phyloP scores from a whole-genome alignment of 768 basidiomycete species.

The Boletellus sp. region DNA sequence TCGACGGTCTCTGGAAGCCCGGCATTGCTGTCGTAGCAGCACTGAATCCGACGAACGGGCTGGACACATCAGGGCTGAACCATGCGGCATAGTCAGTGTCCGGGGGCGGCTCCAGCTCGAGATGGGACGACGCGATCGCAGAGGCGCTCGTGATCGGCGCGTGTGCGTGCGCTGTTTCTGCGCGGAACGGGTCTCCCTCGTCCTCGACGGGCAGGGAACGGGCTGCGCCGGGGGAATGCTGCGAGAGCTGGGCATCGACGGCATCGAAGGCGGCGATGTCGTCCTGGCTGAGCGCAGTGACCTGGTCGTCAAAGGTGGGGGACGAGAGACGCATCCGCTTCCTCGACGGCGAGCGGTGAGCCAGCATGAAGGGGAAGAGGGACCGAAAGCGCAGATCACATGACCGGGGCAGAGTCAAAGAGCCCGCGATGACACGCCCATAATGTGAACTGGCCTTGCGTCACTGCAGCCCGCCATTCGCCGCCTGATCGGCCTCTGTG shows the following conservation, averaged over 20 bases:
- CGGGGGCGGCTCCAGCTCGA: constrained; percentile 12
- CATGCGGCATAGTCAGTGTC: constrained; percentile 46
- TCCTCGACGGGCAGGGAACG: too few species aligned
- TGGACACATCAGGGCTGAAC: constrained; percentile 41
- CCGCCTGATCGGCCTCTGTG: constrained; percentile 22
- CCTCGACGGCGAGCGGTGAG: too few species aligned
- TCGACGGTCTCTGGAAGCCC: constrained; percentile 18
- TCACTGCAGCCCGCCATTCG: constrained; percentile 12
- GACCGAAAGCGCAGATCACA: constrained; percentile 12
- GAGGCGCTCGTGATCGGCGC: too few species aligned
- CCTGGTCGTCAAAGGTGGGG: constrained; percentile 57
- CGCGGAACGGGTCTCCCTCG: too few species aligned
- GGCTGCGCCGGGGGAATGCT: constrained; percentile 10
- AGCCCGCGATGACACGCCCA: neutral
- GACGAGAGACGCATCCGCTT: constrained; percentile 66
- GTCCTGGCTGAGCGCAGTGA: constrained; percentile 49
- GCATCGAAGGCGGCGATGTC: constrained; percentile 54
- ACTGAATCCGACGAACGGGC: constrained; percentile 35
- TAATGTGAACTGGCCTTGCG: neutral
- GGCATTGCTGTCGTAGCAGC: constrained; percentile 28
- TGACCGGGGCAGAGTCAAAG: constrained; percentile 4
- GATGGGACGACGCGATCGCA: too few species aligned
- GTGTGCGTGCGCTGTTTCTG: too few species aligned
- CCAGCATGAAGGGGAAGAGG: constrained; percentile 21
- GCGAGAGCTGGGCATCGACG: constrained; percentile 45